Percentiles rank a stretch among this genome's conserved stretches.
phyloP scores from a whole-genome alignment of 2,329 filamentous ascomycete species.

The Elsinoe necatrix region DNA sequence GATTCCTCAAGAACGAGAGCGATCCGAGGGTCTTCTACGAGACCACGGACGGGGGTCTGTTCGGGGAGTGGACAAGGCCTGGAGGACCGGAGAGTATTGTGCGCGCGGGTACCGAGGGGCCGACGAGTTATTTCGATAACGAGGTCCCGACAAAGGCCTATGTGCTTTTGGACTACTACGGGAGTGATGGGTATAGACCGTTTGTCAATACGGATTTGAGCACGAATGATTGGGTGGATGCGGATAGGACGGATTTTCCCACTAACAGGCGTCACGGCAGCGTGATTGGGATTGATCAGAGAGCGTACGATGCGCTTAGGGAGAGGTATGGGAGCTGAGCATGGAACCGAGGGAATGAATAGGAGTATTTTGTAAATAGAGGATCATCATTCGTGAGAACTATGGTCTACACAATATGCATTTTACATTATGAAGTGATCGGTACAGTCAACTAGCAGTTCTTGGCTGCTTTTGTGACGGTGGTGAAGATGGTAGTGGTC shows the following conservation, averaged over 20 bases:
- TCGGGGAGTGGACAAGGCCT: constrained; percentile 40
- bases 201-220: constrained; percentile 8
- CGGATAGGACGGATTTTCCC: constrained; percentile 3
- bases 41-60: constrained; percentile 40
- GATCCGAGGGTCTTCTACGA: constrained; percentile 46
- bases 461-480: constrained; percentile 20
- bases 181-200: constrained; percentile 9
- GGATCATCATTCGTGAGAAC: neutral
- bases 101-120: constrained; percentile 2
- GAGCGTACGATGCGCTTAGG: constrained; percentile 13
- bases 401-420: constrained; percentile 2
- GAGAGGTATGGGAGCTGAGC: constrained; percentile 1
- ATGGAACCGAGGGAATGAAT: neutral
- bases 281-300: constrained; percentile 14
- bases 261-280: constrained; percentile 11
- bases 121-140: constrained; percentile 15
- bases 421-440: neutral
- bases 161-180: constrained; percentile 15
- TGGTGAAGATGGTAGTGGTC: constrained; percentile 19
- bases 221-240: constrained; percentile 1
- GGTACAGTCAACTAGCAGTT: constrained; percentile 3
- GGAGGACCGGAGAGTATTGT: constrained; percentile 2
- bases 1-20: constrained; percentile 50
- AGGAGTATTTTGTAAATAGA: neutral
- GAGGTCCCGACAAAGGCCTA: constrained; percentile 12